Conservation (phyloP, 306 rosid genomes). For the Cucumis cinereus region DNA sequence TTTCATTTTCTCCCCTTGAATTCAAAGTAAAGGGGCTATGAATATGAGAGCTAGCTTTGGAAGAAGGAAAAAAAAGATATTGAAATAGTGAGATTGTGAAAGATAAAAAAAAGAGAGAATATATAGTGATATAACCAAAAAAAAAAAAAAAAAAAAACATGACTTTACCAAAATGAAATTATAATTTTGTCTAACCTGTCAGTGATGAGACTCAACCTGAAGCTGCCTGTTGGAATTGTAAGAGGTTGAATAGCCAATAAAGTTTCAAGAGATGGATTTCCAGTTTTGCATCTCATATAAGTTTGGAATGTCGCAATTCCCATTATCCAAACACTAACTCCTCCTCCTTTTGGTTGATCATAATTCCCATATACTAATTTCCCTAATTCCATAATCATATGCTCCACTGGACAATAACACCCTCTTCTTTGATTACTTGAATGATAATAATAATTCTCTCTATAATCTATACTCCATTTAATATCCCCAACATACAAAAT, state of each 20-base stretch:
- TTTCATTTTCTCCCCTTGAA: neutral
- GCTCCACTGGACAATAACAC: conserved; percentile 64
- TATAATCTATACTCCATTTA: conserved; percentile 50
- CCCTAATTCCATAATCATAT: conserved; percentile 73
- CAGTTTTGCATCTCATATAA: conserved; percentile 71
- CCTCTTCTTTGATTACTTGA: conserved; percentile 26
- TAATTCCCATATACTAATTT: conserved; percentile 37
- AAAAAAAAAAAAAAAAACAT: neutral
- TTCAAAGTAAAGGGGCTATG: conserved; percentile 2
- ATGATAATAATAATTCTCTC: conserved; percentile 1
- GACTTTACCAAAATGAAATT: conserved; percentile 11
- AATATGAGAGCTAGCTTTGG: neutral
- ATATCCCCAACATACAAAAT: conserved; percentile 85
- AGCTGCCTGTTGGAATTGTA: conserved; percentile 60
- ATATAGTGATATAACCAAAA: neutral
- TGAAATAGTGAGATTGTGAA: no score
- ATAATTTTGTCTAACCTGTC: conserved; percentile 35
- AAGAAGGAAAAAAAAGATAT: neutral
- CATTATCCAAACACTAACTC: conserved; percentile 41
- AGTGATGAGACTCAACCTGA: conserved; percentile 66
- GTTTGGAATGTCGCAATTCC: conserved; percentile 78
- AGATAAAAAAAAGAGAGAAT: neutral
- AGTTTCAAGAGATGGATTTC: conserved; percentile 54
- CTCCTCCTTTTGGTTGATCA: conserved; percentile 13
- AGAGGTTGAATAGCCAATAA: conserved; percentile 85